phyloP scores from a whole-genome alignment of 1,139 yeast species.

The Sugiyamaella paludigena region DNA sequence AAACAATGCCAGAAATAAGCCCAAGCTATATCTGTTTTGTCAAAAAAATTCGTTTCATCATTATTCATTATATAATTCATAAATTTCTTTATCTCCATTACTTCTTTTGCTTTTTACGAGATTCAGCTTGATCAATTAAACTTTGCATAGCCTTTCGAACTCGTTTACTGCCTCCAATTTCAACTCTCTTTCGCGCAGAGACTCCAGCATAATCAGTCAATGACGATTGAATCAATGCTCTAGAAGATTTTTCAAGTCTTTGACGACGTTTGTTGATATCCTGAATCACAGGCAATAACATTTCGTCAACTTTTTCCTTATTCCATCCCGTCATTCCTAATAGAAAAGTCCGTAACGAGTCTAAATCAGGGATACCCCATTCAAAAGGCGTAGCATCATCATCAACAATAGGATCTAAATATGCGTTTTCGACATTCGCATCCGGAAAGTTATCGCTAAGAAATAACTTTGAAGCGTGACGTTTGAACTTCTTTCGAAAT shows the following conservation, averaged over 20 bases:
- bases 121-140: constrained; percentile 19
- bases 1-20: no score
- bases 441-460: constrained; percentile 71
- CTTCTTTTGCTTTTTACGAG: constrained; percentile 9
- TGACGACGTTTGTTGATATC: constrained; percentile 62
- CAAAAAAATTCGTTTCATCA: no score
- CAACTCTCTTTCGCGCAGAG: constrained; percentile 27
- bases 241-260: constrained; percentile 22
- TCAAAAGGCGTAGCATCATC: constrained; percentile 68
- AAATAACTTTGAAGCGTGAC: constrained; percentile 62
- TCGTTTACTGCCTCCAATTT: constrained; percentile 27
- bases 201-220: constrained; percentile 37
- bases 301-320: constrained; percentile 72
- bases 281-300: constrained; percentile 81
- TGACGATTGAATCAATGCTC: constrained; percentile 27
- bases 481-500: constrained; percentile 47
- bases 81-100: not conserved
- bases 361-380: constrained; percentile 92
- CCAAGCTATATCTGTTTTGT: no score
- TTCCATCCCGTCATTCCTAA: constrained; percentile 80
- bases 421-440: constrained; percentile 65
- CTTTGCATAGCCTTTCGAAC: constrained; percentile 30
- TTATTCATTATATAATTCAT: no score
- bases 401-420: constrained; percentile 78
- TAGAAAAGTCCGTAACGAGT: constrained; percentile 68